These are phyloP conservation scores for Strobilomyces echinocephalus DNA, from an alignment of 768 basidiomycete species.

Conservation along the genomic window DNA sequence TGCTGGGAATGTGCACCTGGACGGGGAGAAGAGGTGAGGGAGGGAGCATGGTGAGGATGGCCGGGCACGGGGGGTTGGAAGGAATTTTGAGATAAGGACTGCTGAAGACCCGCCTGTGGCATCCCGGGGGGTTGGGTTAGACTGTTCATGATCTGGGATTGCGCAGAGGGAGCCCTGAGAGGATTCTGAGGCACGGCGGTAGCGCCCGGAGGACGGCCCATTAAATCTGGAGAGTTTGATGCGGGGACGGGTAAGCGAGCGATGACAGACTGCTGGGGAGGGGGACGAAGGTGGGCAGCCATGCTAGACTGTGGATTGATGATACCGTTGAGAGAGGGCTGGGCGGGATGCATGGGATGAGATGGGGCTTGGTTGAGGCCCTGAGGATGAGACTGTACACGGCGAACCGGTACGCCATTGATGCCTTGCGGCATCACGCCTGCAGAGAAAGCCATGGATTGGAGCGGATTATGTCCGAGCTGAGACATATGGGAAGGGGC, in stretches of 20 bases:
- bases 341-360: conserved; percentile 36
- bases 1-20: conserved; percentile 27
- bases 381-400: conserved; percentile 57
- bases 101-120: conserved; percentile 27
- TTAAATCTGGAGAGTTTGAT: conserved; percentile 42
- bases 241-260: conserved; percentile 32
- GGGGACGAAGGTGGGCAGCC: conserved; percentile 33
- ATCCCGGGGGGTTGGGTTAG: conserved; percentile 34
- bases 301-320: conserved; percentile 44
- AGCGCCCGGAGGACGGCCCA: conserved; percentile 38
- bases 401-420: conserved; percentile 39
- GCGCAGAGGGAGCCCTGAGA: conserved; percentile 41
- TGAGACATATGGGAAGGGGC: conserved; percentile 26
- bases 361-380: conserved; percentile 36
- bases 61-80: conserved; percentile 24
- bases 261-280: conserved; percentile 33
- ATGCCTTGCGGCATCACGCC: conserved; percentile 39
- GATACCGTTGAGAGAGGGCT: conserved; percentile 34
- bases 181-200: conserved; percentile 39
- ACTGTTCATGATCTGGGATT: conserved; percentile 47
- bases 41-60: conserved; percentile 29
- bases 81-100: conserved; percentile 29
- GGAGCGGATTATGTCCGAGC: conserved; percentile 36
- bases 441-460: conserved; percentile 39
- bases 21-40: conserved; percentile 30